Evolutionary conservation across 1,284 basidiomycete genomes (phyloP), one percentile per base, ranked within the genome.

Genomic region (Caloboletus firmus): DNA sequence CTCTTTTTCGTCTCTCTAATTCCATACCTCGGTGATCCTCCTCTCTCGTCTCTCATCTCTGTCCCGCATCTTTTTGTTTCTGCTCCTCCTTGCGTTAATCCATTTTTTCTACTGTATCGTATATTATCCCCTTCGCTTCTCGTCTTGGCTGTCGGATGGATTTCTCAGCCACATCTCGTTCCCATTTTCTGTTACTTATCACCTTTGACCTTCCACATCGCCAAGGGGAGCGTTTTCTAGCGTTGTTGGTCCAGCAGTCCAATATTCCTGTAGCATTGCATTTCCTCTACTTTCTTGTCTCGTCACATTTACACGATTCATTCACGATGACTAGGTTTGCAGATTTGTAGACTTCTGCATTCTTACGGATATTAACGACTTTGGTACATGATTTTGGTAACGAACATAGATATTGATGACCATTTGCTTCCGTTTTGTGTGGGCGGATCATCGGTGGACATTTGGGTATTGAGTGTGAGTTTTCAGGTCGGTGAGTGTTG

Each of bases 291-390:
- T 41, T 58, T 66, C 45, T 67, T 62, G 46, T 55, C 51, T 51
- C 51, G 52, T 45, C 50, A 34, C 55, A 54, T 52, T 54, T 51
- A n/a, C 47, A 55, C 35, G 57, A 62, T 43, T 13, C 39, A 43
- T 61, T 61, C 5, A 66, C 49, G 56, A 59, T 42, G 31, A 45
- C 13, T 44, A 39, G 17, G 42, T 51, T 46, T 51, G 66, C 65
- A 68, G 66, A 69, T 56, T 62, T 67, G 37, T 57, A 70, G 66
- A 59, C 57, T 64, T 67, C 66, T 67, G 65, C 68, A 55, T 52
- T 51, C 58, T 46, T 45, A 55, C 48, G 55, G 54, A 55, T 45
- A 39, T 52, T 46, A n/a, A 60, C 42, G 68, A 57, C 45, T 44
- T 59, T 53, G 53, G 52, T 57, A 55, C 48, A 66, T 52, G 61